These are phyloP conservation scores for Lavandula angustifolia DNA, from an alignment of 257 asterid species.

Conservation along the genomic window DNA sequence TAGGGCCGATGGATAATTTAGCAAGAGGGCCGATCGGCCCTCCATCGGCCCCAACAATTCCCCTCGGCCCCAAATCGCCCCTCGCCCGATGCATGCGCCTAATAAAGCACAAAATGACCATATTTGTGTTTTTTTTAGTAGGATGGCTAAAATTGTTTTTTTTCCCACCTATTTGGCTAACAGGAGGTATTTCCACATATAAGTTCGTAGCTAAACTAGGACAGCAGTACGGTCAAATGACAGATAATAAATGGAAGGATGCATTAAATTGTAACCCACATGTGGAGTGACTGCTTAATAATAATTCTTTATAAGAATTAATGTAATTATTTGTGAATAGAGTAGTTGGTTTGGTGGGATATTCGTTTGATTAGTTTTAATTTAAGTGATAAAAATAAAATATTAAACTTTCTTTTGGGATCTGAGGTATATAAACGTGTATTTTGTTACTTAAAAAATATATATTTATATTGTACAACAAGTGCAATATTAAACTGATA, in stretches of 20 bases:
- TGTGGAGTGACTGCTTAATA: conserved; percentile 19
- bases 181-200: too few relatives aligned
- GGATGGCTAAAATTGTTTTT: too few relatives aligned
- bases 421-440: conserved; percentile 37
- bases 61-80: too few relatives aligned
- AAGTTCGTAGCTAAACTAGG: conserved; percentile 40
- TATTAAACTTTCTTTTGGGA: conserved; percentile 25
- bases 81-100: too few relatives aligned
- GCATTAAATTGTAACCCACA: conserved; percentile 34
- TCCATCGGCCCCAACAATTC: too few relatives aligned
- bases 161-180: too few relatives aligned
- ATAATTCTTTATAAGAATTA: too few relatives aligned
- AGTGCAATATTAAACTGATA: conserved; percentile 31
- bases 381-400: conserved; percentile 8
- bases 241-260: conserved; percentile 24
- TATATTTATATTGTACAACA: conserved; percentile 1
- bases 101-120: too few relatives aligned
- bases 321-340: neutral
- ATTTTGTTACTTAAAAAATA: conserved; percentile 23
- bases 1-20: too few relatives aligned
- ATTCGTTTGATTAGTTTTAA: conserved; percentile 24
- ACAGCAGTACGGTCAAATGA: conserved; percentile 40
- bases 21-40: too few relatives aligned
- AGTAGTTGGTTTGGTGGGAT: conserved; percentile 22
- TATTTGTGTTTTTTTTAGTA: too few relatives aligned